phyloP scores from a whole-genome alignment of 2,329 filamentous ascomycete species.

The Aspergillus glaucus region DNA sequence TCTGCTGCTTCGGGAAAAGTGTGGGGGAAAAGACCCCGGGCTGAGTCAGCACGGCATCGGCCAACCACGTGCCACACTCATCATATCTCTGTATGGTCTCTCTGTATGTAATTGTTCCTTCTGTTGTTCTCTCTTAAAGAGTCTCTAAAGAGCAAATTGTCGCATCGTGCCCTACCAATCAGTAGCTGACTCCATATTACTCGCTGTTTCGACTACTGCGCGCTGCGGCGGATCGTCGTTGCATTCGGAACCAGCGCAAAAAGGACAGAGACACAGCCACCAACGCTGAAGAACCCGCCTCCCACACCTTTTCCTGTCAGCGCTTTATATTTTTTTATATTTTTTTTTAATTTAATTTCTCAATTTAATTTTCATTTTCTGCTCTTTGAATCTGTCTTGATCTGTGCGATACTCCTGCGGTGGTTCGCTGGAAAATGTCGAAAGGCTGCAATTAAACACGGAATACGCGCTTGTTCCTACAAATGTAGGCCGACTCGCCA shows the following conservation, averaged over 20 bases:
- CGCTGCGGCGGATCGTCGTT: neutral
- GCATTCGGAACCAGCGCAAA: neutral
- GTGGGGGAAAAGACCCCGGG: neutral
- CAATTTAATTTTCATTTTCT: neutral
- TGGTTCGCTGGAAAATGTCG: slow-evolving; percentile 1
- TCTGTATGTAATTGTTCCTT: neutral
- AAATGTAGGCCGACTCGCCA: slow-evolving; percentile 10
- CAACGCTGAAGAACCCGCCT: neutral
- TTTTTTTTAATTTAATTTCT: neutral
- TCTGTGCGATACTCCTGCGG: no score
- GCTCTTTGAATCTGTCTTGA: no score
- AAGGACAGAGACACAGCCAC: neutral
- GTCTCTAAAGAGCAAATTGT: no score
- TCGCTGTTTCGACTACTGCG: neutral
- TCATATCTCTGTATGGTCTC: neutral
- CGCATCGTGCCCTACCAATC: no score
- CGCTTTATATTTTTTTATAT: neutral
- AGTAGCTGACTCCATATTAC: neutral
- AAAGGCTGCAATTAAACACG: slow-evolving; percentile 11
- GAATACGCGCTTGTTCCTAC: slow-evolving; percentile 8
- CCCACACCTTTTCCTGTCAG: neutral
- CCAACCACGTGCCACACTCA: neutral
- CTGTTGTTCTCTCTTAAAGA: neutral
- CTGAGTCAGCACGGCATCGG: neutral
- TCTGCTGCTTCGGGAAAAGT: neutral